Base-by-base conservation (phyloP, 2,329 filamentous ascomycete species). In the Paramyrothecium roridum region DNA sequence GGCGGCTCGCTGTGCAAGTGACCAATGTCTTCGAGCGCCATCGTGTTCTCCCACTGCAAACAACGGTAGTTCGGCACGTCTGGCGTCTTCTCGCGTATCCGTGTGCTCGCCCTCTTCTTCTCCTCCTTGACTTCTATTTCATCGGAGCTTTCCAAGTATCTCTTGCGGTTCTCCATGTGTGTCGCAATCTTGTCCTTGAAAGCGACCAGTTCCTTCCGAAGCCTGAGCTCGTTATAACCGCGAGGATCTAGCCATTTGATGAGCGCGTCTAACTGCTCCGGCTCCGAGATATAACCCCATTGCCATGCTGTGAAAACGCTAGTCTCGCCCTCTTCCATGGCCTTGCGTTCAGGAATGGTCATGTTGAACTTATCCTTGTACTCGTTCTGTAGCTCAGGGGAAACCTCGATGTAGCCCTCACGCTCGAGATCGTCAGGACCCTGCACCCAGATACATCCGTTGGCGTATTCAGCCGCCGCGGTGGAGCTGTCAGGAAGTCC, bases 401-500 rank as follows among this genome's bases (percentile, higher is more conserved):
- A 76, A 61, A 95, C 79, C 60, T 97, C 91, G 61, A 96, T 91
- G 67, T 93, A 96, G 7, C 92, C 92, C 63, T 89, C 82, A 3
- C 89, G 84, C 72, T 96, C 93, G 68, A 96, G 83, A 55, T 93
- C 87, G 68, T 96, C 91, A 0, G 95, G 95, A 0, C 95, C 95
- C 72, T 99, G 95, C 16, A 99, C 87, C 95, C 95, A 99, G 55
- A 99, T 82, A 56, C 93, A 90, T 10, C 91, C 95, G 69, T 98
- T 99, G 45, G 93, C 93, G 68, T 98, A 99, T 10, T 84, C 87
- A 21, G 93, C 92, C 48, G 86, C 80, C 1, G 91, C 89, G 1
- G 93, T 98, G 17, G 93, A 97, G 71, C 91, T 96, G 60, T 83
- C 85, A 0, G 93, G 93, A 54, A 97, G 80, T 4, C 95, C 95